A percentile compares a stretch with the other conserved stretches of the same genome.
Conservation (phyloP, 768 basidiomycete genomes). For the Lentinula guzmanii region DNA sequence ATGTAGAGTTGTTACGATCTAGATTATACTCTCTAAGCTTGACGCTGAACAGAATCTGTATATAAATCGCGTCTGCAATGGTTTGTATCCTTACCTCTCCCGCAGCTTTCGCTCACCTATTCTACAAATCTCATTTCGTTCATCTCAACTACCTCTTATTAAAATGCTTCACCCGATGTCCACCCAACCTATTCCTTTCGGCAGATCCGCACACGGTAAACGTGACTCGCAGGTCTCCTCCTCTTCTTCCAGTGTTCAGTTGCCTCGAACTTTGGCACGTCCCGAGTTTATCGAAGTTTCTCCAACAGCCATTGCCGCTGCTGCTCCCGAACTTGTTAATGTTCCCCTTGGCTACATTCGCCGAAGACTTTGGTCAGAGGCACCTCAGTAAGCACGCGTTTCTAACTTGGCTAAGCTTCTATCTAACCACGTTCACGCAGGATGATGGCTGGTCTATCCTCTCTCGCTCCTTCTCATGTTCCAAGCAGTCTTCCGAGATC, state of each 20-base stretch:
- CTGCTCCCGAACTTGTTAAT: constrained; percentile 59
- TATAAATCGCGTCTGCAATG: constrained; percentile 3
- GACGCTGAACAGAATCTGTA: neutral
- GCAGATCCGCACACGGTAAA: constrained; percentile 29
- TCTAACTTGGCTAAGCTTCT: constrained; percentile 11
- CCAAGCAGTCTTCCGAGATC: constrained; percentile 64
- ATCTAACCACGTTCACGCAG: constrained; percentile 23
- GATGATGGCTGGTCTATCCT: constrained; percentile 49
- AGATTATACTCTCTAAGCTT: neutral
- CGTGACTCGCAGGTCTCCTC: constrained; percentile 21
- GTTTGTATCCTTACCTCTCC: neutral
- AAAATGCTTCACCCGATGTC: constrained; percentile 31
- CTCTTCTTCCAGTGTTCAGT: constrained; percentile 37
- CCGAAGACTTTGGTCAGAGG: constrained; percentile 44
- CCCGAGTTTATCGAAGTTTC: constrained; percentile 55
- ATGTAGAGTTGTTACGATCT: neutral
- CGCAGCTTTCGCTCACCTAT: neutral
- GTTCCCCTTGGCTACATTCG: constrained; percentile 69
- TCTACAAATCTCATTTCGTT: neutral
- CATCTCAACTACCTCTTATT: neutral
- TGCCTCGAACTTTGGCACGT: constrained; percentile 66
- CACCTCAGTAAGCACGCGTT: constrained; percentile 31
- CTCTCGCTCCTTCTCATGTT: constrained; percentile 46
- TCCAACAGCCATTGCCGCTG: constrained; percentile 52
- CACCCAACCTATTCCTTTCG: constrained; percentile 34